Conservation (phyloP, 768 basidiomycete species). For the Myochromella boudieri region DNA sequence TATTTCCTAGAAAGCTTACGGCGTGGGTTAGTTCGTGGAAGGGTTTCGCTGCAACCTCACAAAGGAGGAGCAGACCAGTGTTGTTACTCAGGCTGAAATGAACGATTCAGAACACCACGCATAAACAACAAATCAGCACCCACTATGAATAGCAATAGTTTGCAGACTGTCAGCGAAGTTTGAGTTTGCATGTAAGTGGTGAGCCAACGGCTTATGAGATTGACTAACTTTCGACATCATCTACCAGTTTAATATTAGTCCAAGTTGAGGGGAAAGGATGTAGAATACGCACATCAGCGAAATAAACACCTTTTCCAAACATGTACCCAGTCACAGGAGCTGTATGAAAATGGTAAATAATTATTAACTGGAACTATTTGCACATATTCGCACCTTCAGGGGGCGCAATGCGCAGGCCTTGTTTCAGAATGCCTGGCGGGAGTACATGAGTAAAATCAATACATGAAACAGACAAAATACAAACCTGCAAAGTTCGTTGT, state of each 20-base stretch:
- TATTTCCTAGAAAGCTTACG: constrained; percentile 20
- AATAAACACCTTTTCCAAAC: constrained; percentile 70
- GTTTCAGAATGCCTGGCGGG: constrained; percentile 50
- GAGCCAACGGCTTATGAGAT: neutral
- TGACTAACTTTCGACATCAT: constrained; percentile 60
- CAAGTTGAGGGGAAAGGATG: constrained; percentile 1
- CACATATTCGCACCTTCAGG: constrained; percentile 45
- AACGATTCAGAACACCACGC: constrained; percentile 6
- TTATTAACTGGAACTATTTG: neutral
- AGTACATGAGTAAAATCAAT: neutral
- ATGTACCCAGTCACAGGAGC: constrained; percentile 59
- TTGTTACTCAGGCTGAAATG: constrained; percentile 44
- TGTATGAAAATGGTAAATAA: constrained; percentile 15
- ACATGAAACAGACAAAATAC: neutral
- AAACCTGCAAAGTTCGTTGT: constrained; percentile 63
- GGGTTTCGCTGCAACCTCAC: constrained; percentile 59
- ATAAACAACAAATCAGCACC: constrained; percentile 16
- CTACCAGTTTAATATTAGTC: constrained; percentile 24
- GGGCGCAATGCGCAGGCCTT: constrained; percentile 64
- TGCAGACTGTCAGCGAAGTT: constrained; percentile 39
- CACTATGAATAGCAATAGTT: constrained; percentile 54
- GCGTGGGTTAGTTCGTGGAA: constrained; percentile 47
- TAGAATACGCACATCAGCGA: constrained; percentile 49
- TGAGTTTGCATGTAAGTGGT: neutral
- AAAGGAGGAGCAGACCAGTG: constrained; percentile 57